Evolutionary conservation across 306 rosid species (phyloP).

Genomic region (Psophocarpus tetragonolobus): DNA sequence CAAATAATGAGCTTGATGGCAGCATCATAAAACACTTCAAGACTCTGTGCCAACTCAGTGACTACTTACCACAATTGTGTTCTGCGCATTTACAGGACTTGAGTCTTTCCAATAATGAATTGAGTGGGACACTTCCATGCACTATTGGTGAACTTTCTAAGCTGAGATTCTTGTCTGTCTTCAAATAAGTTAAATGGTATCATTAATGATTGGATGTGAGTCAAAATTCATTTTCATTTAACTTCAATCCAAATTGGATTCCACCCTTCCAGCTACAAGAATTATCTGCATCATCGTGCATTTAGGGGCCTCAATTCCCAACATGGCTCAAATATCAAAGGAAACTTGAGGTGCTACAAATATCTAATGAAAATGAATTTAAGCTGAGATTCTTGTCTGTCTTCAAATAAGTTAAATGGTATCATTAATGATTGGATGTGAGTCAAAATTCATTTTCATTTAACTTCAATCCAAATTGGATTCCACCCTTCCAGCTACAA

Average conservation of each 20-base stretch:
- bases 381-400: too few relatives aligned
- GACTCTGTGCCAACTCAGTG: conserved; percentile 19
- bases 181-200: conserved; percentile 20
- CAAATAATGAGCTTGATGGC: conserved; percentile 3
- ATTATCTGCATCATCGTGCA: conserved; percentile 6
- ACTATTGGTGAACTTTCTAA: conserved; percentile 7
- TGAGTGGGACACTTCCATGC: conserved; percentile 8
- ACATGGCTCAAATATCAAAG: conserved; percentile 40
- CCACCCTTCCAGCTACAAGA: neutral
- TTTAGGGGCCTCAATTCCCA: conserved; percentile 46
- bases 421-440: conserved; percentile 4
- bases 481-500: neutral
- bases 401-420: too few relatives aligned
- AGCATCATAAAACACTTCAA: conserved; percentile 23
- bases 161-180: accelerated
- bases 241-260: conserved; percentile 15
- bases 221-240: conserved; percentile 25
- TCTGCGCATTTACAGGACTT: conserved; percentile 22
- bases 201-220: neutral
- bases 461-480: conserved; percentile 20
- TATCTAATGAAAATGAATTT: too few relatives aligned
- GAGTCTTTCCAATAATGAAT: neutral
- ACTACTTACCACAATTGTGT: conserved; percentile 14
- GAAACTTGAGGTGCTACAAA: neutral
- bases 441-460: conserved; percentile 24